Evolutionary conservation across 495 filamentous ascomycete species (phyloP).

Genomic region (Aspergillus diversus): DNA sequence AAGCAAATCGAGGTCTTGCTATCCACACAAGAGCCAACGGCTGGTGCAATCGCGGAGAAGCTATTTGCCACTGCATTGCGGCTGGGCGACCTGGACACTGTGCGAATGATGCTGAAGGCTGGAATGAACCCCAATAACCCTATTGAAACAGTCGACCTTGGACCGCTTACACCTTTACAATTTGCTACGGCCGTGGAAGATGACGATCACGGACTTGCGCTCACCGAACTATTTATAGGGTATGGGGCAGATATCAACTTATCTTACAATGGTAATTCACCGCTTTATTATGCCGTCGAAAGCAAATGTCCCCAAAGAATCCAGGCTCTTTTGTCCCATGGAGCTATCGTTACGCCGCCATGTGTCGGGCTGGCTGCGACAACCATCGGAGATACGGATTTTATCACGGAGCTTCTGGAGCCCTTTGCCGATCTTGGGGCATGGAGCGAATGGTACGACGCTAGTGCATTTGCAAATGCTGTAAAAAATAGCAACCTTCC

Average conservation of each 20-base stretch:
- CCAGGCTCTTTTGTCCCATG: slow-evolving; percentile 3
- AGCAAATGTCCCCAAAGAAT: background rate
- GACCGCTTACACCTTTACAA: slow-evolving; percentile 17
- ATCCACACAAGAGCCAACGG: slow-evolving; percentile 13
- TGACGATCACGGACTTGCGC: background rate
- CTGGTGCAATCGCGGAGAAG: slow-evolving; percentile 17
- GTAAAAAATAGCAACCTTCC: slow-evolving; percentile 15
- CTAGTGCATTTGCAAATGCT: slow-evolving; percentile 1
- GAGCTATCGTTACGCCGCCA: slow-evolving; percentile 10
- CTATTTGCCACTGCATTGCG: slow-evolving; percentile 19
- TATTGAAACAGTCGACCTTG: slow-evolving; percentile 10
- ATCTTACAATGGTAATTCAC: background rate
- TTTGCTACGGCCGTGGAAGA: background rate
- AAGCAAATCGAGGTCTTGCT: slow-evolving; percentile 10
- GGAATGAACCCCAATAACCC: slow-evolving; percentile 13
- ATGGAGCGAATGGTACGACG: background rate
- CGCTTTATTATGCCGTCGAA: slow-evolving; percentile 16
- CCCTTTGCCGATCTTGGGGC: background rate
- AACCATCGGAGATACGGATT: background rate
- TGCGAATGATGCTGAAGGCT: slow-evolving; percentile 12
- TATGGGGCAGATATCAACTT: slow-evolving; percentile 13
- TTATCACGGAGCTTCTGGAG: background rate
- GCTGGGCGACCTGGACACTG: slow-evolving; percentile 4
- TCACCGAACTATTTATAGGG: slow-evolving; percentile 9
- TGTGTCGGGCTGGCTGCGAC: slow-evolving; percentile 4